phyloP scores from a whole-genome alignment of 768 basidiomycete species.

The Phanerodontia chrysosporium region DNA sequence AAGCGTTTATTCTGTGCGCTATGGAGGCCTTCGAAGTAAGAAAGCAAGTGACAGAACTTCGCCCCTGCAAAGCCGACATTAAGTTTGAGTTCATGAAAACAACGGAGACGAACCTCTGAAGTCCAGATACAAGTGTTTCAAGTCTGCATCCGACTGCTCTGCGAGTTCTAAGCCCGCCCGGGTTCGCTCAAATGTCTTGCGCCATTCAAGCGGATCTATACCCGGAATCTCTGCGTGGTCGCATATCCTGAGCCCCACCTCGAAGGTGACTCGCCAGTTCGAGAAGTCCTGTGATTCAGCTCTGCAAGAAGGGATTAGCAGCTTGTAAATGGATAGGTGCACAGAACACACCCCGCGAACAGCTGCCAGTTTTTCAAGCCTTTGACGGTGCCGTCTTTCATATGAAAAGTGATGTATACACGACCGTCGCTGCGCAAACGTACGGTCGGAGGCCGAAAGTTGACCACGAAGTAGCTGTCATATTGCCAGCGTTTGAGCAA shows the following conservation, averaged over 20 bases:
- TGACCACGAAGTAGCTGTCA: constrained; percentile 16
- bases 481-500: constrained; percentile 11
- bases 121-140: constrained; percentile 22
- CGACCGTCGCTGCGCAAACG: constrained; percentile 18
- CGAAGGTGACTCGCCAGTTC: constrained; percentile 21
- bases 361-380: constrained; percentile 3
- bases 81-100: background rate
- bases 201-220: background rate
- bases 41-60: constrained; percentile 20
- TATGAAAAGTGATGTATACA: constrained; percentile 18
- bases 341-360: constrained; percentile 13
- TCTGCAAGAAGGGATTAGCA: constrained; percentile 5
- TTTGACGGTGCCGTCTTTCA: constrained; percentile 13
- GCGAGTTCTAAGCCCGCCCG: constrained; percentile 13
- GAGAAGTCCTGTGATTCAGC: constrained; percentile 4
- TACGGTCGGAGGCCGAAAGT: constrained; percentile 18
- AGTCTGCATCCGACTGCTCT: constrained; percentile 6
- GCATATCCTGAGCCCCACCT: constrained; percentile 19
- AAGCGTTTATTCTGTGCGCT: constrained; percentile 10
- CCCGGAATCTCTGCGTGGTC: constrained; percentile 5
- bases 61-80: constrained; percentile 16
- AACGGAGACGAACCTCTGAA: constrained; percentile 16
- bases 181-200: constrained; percentile 5
- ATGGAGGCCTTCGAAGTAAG: constrained; percentile 18
- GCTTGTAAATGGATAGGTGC: constrained; percentile 6